phyloP scores from a whole-genome alignment of 2,329 filamentous ascomycete species.

The Fusarium buxicola region DNA sequence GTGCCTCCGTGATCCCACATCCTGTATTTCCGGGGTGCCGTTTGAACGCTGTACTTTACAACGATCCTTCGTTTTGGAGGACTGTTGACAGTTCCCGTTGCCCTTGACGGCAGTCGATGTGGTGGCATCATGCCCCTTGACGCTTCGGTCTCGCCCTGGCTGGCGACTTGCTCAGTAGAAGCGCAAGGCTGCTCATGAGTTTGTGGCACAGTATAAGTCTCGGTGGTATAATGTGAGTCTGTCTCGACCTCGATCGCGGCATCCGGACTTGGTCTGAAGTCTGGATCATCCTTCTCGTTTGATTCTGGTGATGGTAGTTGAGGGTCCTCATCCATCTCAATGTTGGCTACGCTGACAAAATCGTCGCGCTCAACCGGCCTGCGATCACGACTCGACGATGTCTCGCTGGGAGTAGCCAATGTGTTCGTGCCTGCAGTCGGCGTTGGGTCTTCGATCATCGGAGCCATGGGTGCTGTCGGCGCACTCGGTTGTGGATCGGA shows the following conservation, averaged over 20 bases:
- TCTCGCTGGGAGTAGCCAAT: background rate
- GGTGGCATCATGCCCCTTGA: constrained; percentile 1
- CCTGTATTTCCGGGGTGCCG: background rate
- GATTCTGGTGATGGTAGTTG: background rate
- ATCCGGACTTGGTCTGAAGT: background rate
- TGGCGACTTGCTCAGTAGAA: background rate
- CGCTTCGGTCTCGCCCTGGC: background rate
- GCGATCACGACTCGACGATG: background rate
- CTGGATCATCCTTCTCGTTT: background rate
- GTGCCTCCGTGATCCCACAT: background rate
- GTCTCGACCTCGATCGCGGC: no score
- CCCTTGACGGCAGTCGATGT: background rate
- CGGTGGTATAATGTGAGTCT: accelerated
- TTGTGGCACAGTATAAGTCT: background rate
- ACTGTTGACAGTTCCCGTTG: no score
- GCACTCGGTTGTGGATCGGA: background rate
- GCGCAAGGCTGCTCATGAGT: accelerated
- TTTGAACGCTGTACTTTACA: constrained; percentile 12
- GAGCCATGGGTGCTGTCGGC: background rate
- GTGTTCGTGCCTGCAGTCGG: accelerated
- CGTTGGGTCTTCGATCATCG: background rate
- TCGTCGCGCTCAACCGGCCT: background rate
- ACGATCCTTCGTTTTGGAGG: background rate
- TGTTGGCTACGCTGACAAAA: background rate
- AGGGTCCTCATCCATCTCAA: background rate